A percentile compares a stretch with the other conserved stretches of the same genome.
phyloP scores from a whole-genome alignment of 805 yeast species.

The Myxozyma vanderwaltii region DNA sequence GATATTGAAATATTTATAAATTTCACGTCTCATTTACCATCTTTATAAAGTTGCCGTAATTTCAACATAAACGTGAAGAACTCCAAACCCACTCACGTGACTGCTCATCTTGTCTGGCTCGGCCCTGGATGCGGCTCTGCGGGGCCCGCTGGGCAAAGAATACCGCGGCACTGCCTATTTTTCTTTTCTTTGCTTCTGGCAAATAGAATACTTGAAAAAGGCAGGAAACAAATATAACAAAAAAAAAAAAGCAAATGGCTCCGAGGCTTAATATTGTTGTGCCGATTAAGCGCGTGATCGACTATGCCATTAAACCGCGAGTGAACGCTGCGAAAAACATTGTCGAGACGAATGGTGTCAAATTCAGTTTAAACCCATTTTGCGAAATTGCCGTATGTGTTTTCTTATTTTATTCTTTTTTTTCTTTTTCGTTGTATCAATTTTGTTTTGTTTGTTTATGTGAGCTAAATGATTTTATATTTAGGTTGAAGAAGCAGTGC shows the following conservation, averaged over 20 bases:
- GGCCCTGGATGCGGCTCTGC: no score
- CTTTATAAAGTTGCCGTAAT: no score
- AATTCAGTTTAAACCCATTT: slow-evolving; percentile 92
- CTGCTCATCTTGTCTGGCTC: no score
- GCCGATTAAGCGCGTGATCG: slow-evolving; percentile 94
- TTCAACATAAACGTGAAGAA: no score
- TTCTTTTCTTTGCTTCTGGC: neutral
- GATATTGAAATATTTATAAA: no score
- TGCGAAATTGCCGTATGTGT: slow-evolving; percentile 80
- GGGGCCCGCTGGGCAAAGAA: no score
- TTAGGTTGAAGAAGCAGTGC: slow-evolving; percentile 83
- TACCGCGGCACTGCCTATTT: no score
- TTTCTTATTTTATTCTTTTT: neutral
- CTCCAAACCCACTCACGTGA: no score
- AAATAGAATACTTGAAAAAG: neutral
- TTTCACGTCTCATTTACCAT: no score
- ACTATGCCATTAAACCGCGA: slow-evolving; percentile 89
- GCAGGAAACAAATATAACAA: neutral
- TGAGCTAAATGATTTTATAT: no score
- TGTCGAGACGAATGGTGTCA: slow-evolving; percentile 84
- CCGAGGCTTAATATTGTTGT: slow-evolving; percentile 61
- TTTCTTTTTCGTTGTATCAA: neutral
- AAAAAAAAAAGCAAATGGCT: slow-evolving; percentile 3
- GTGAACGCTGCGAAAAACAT: slow-evolving; percentile 84
- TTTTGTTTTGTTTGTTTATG: neutral